A percentile compares a stretch with the other conserved stretches of the same genome.
Evolutionary conservation across 345 rosid species (phyloP).

Genomic region (Gossypium thurberi): DNA sequence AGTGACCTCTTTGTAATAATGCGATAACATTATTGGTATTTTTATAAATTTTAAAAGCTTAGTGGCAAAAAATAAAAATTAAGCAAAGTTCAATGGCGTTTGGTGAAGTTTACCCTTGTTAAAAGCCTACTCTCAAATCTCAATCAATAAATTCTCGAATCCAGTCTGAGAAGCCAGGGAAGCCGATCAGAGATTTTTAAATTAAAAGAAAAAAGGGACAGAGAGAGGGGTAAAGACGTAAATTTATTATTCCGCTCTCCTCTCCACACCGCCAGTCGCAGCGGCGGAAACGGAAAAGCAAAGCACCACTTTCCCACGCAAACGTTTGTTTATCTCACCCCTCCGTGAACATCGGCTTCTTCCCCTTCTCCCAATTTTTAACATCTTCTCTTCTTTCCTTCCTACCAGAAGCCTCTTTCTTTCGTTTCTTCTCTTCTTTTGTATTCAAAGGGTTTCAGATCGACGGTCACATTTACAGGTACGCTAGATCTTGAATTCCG

Average conservation of each 20-base stretch:
- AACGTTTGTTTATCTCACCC: not conserved
- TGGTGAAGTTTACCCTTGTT: too few species aligned
- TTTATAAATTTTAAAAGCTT: too few species aligned
- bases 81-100: too few species aligned
- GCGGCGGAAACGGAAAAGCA: not conserved
- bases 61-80: too few species aligned
- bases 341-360: not conserved
- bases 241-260: not conserved
- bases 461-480: not conserved
- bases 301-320: not conserved
- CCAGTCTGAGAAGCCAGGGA: too few species aligned
- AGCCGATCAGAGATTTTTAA: too few species aligned
- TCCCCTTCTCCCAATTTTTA: not conserved
- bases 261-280: not conserved
- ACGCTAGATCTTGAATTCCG: not conserved
- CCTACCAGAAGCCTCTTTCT: not conserved
- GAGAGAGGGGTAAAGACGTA: too few species aligned
- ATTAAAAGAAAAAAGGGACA: too few species aligned
- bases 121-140: too few species aligned
- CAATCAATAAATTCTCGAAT: too few species aligned
- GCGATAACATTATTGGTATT: too few species aligned
- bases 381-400: not conserved
- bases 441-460: not conserved
- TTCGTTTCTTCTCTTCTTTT: not conserved
- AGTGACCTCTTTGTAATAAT: too few species aligned